These are phyloP conservation scores for Eimeria brunetti DNA, from an alignment of 169 alveolate species.

Conservation along the genomic window DNA sequence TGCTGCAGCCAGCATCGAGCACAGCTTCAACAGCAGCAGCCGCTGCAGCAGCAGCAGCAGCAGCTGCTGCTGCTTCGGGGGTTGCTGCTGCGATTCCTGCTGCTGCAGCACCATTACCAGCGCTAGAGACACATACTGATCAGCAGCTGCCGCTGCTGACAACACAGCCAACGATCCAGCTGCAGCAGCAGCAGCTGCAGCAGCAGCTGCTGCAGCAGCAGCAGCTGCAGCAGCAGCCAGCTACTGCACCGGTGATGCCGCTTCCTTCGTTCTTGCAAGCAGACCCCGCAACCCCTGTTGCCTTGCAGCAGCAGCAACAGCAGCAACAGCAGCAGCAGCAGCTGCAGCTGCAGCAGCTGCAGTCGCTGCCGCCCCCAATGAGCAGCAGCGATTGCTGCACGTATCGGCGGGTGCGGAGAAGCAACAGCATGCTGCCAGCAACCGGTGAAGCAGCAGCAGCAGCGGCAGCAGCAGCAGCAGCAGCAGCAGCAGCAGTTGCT, in stretches of 20 bases:
- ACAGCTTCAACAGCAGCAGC: constrained; percentile 37
- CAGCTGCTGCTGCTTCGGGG: constrained; percentile 31
- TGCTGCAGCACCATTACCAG: background rate
- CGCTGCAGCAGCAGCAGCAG: constrained; percentile 24
- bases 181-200: background rate
- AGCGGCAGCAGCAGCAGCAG: constrained; percentile 44
- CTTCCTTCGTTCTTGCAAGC: background rate
- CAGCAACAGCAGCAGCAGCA: background rate
- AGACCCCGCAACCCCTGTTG: background rate
- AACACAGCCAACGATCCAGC: background rate
- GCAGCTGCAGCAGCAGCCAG: constrained; percentile 28
- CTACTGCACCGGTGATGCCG: background rate
- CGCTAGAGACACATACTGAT: background rate
- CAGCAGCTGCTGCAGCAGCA: constrained; percentile 10
- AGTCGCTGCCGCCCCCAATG: background rate
- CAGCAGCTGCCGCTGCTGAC: constrained; percentile 25
- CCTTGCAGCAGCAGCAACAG: constrained; percentile 47
- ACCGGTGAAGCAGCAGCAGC: constrained; percentile 31
- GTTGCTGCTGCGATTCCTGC: constrained; percentile 24
- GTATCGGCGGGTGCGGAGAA: constrained; percentile 8
- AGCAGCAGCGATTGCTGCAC: constrained; percentile 18
- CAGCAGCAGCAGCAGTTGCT: constrained; percentile 21
- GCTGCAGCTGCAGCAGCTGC: constrained; percentile 34
- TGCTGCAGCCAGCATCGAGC: background rate
- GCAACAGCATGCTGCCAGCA: background rate